Percentiles rank a stretch among this genome's conserved stretches.
Evolutionary conservation across 768 basidiomycete species (phyloP).

Genomic region (Mycena floridula): DNA sequence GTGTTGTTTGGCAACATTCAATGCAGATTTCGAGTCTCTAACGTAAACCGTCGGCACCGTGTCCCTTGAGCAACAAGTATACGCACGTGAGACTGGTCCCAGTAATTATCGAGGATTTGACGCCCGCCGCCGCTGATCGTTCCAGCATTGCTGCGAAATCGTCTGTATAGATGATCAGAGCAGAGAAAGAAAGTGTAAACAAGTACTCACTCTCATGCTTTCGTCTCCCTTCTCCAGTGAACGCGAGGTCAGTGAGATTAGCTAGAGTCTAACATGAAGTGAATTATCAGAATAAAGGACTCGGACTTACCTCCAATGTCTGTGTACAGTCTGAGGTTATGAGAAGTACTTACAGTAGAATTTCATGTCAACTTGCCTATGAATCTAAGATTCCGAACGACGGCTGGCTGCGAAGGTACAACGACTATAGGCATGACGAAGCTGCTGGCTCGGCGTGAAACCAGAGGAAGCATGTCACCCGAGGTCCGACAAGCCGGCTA

Average conservation of each 20-base stretch:
- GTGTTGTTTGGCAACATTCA: constrained; percentile 53
- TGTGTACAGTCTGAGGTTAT: no score
- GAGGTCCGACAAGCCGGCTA: no score
- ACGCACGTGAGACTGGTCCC: constrained; percentile 67
- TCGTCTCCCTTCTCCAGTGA: constrained; percentile 41
- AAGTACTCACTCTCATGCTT: constrained; percentile 41
- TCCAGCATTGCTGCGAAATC: constrained; percentile 56
- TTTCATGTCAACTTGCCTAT: no score
- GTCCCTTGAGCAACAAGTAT: no score
- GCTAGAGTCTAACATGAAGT: constrained; percentile 27
- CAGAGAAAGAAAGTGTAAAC: not conserved
- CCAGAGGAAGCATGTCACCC: no score
- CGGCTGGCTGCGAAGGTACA: no score
- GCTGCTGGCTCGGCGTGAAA: no score
- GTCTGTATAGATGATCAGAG: constrained; percentile 30
- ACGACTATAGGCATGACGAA: no score
- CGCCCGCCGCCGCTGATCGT: constrained; percentile 52
- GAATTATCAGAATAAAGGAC: not conserved
- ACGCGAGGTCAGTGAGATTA: constrained; percentile 53
- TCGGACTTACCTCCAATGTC: constrained; percentile 6
- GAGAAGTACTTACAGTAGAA: no score
- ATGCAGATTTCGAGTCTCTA: constrained; percentile 51
- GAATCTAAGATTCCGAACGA: no score
- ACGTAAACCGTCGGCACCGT: no score
- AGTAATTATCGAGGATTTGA: constrained; percentile 70